Evolutionary conservation across 2,329 filamentous ascomycete genomes (phyloP), one percentile per base, ranked within the genome.

Genomic region (Cladorrhinum sp.): DNA sequence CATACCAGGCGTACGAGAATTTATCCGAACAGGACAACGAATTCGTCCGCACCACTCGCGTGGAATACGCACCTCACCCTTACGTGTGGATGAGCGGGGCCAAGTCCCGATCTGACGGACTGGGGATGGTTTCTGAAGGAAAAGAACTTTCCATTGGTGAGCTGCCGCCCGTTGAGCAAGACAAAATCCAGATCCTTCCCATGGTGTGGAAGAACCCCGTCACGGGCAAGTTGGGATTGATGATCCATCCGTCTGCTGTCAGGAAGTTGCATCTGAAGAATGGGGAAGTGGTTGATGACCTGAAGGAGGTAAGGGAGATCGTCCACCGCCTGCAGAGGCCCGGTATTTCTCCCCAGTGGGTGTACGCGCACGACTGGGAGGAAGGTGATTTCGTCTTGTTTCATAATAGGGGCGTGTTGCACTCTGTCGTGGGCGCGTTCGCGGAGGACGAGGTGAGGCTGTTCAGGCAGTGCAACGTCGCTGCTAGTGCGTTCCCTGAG

Each of bases 81-180:
- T 93, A 93, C 73, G 85, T 93, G 63, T 93, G 90, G 90, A 93
- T 93, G 88, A 85, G 81, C 60, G 72, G 78, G 23, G 87, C 89
- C 50, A 85, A 83, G 67, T 87, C 88, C 41, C 84, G 83, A 16
- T 78, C 87, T 6, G 84, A 86, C 55, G 90, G 90, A 0, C 81
- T 93, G 0, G 90, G 90, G n/a, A 75, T 93, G 59, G 76, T 88
- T 24, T 88, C 85, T 0, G 85, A 91, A 60, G 82, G 78, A 51
- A 79, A 81, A 32, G 90, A 93, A 68, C 77, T 92, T 1, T 72
- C 84, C 0, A 55, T 78, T 0, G 74, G 75, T 2, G 80, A 88
- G 3, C 79, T 93, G 0, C 89, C 90, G 1, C 79, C 83, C 1
- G 78, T 92, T 62, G 86, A 91, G 18, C 72, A 82, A 52, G 75